phyloP scores from a whole-genome alignment of 768 basidiomycete genomes.

The Nevesoporus exiguus region DNA sequence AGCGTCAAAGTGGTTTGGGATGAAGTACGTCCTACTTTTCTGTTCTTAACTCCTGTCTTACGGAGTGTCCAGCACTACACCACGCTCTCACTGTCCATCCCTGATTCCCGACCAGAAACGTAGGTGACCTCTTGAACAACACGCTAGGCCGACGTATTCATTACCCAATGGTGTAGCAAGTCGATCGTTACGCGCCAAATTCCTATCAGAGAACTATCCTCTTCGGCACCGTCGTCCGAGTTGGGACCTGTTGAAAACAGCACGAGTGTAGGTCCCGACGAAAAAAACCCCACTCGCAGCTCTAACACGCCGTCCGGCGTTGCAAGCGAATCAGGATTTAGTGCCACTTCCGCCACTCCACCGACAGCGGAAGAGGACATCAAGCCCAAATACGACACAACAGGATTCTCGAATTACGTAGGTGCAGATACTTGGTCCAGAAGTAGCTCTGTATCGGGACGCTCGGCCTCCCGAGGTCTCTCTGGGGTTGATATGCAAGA shows the following conservation, averaged over 20 bases:
- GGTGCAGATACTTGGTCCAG: not conserved
- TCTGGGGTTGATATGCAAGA: conserved; percentile 34
- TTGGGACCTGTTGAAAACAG: not conserved
- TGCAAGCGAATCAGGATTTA: conserved; percentile 4
- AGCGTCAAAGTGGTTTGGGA: conserved; percentile 40
- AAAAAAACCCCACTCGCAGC: conserved; percentile 2
- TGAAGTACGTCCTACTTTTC: conserved; percentile 17
- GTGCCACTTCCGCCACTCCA: conserved; percentile 3
- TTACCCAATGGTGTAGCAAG: not conserved
- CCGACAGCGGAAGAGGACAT: conserved; percentile 19
- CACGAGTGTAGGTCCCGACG: not conserved
- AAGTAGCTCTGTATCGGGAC: conserved; percentile 4
- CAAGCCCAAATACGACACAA: conserved; percentile 19
- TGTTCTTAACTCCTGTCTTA: not conserved
- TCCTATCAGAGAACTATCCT: conserved; percentile 2
- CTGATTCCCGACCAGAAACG: conserved; percentile 8
- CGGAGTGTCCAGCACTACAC: conserved; percentile 10
- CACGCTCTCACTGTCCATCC: conserved; percentile 17
- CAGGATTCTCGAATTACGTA: not conserved
- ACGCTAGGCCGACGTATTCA: not conserved
- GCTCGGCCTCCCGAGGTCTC: conserved; percentile 10
- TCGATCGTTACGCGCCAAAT: not conserved
- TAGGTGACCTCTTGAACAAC: conserved; percentile 6
- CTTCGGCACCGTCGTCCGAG: conserved; percentile 3
- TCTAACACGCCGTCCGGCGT: conserved; percentile 14